Base-by-base conservation (phyloP, 495 filamentous ascomycete genomes). In the Penicillium goetzii region DNA sequence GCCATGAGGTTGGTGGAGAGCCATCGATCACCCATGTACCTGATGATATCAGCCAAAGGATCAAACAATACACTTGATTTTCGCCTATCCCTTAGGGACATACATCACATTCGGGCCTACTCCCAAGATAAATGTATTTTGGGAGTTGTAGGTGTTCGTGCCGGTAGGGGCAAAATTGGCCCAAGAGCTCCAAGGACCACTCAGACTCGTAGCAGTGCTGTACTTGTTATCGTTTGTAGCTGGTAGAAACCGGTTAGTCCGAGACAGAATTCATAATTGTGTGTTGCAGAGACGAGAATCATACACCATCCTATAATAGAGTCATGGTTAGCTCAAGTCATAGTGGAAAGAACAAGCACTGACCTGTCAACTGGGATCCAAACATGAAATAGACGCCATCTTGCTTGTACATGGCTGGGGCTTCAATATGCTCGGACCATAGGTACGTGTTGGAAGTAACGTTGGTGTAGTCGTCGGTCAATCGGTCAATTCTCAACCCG, bases 21-120 rank as follows among this genome's bases (percentile, higher is more conserved):
- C 88, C 88, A 90, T 6, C 88, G 80, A 73, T 90, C 88, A 53
- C 88, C 87, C 77, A 90, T 83, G 73, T 89, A 90, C 58, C 86
- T 85, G 50, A 70, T 49, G 50, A 10, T n/a, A n/a, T 53, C n/a
- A 53, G 50, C 19, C 12, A 23, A 47, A 7, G 15, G 12, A 11
- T 23, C n/a, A 23, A 11, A 45, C 41, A 2, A 21, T n/a, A 19
- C 7, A 23, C 2, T 32, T 8, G 50, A 2, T 32, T 52, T 19
- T 17, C 3, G 4, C 6, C 36, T 40, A 1, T 36, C 30, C n/a
- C 23, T 0, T 19, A n/a, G 12, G 49, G 30, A 33, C 50, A 53
- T 53, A 53, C 50, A 53, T 53, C 9, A 53, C 50, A 21, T 53
- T 53, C 2, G 26, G 12, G 9, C 50, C 50, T 10, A 53, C 50